Conservation (phyloP, 345 rosid genomes). For the Draba incana region DNA sequence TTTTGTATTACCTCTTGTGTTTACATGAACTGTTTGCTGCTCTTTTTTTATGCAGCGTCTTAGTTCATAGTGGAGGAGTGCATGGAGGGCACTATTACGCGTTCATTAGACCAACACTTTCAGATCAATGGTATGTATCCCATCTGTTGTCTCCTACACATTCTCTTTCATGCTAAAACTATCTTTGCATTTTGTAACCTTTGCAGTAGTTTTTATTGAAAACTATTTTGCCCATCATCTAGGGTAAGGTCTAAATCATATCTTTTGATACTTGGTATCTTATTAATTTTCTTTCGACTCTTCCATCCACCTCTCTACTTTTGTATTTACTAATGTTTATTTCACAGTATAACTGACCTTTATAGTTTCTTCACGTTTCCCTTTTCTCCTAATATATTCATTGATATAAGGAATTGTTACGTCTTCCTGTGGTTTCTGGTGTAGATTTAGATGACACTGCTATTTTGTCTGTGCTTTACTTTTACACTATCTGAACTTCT, state of each 20-base stretch:
- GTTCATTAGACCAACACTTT: conserved; percentile 86
- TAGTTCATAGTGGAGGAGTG: conserved; percentile 98
- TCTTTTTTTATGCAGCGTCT: conserved; percentile 58
- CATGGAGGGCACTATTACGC: conserved; percentile 99
- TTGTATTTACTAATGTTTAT: conserved; percentile 1
- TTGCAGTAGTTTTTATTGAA: conserved; percentile 11
- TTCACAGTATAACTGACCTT: conserved; percentile 20
- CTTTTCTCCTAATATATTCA: conserved; percentile 6
- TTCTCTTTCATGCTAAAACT: neutral
- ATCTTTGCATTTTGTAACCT: conserved; percentile 10
- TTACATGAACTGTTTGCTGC: conserved; percentile 20
- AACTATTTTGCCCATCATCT: conserved; percentile 25
- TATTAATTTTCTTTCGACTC: conserved; percentile 10
- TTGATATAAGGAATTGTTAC: neutral
- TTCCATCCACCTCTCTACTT: conserved; percentile 6
- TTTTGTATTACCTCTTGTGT: neutral
- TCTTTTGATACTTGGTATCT: conserved; percentile 15
- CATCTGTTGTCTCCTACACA: neutral
- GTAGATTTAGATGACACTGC: conserved; percentile 15
- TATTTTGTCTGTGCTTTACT: conserved; percentile 7
- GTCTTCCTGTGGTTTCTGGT: conserved; percentile 21
- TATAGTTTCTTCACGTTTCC: conserved; percentile 15
- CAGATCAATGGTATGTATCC: conserved; percentile 79
- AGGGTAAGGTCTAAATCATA: conserved; percentile 25
- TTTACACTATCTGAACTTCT: conserved; percentile 23